phyloP scores from a whole-genome alignment of 2,329 filamentous ascomycete genomes.

The Ambrosiella beaveri region DNA sequence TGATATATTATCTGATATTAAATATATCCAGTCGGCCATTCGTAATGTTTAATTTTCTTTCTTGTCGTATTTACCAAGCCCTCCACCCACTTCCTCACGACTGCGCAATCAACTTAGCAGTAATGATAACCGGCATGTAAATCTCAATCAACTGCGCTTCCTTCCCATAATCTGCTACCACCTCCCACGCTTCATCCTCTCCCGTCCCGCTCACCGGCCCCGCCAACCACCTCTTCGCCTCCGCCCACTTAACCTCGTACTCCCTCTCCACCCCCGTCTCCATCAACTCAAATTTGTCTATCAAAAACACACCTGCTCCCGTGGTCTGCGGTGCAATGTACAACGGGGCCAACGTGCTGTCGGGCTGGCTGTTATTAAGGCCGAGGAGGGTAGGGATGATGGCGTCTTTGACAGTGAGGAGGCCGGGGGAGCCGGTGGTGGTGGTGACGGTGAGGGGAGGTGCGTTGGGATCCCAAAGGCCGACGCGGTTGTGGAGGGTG shows the following conservation, averaged over 20 bases:
- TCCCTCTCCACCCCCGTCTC: not conserved
- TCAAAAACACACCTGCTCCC: not conserved
- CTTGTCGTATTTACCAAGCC: not conserved
- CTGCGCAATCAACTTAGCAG: slow-evolving; percentile 10
- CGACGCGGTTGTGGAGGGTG: not conserved
- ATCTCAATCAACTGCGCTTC: not conserved
- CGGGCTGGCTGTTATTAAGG: not conserved
- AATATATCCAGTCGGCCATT: no score
- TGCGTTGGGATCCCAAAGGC: slow-evolving; percentile 5
- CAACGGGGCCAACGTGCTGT: not conserved
- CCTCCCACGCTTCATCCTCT: slow-evolving; percentile 1
- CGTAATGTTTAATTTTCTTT: not conserved
- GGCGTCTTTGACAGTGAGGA: not conserved
- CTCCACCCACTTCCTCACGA: not conserved
- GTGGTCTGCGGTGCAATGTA: not conserved
- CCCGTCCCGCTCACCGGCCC: not conserved
- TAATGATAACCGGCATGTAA: slow-evolving; percentile 5
- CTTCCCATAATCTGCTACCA: not conserved
- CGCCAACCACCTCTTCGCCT: slow-evolving; percentile 6
- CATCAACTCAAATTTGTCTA: not conserved
- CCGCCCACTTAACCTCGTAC: slow-evolving; percentile 4
- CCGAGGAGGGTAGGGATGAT: not conserved
- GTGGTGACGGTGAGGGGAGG: slow-evolving; percentile 3
- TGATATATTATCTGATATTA: no score
- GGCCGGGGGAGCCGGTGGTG: not conserved